These are phyloP conservation scores for Penicillium nucicola DNA, from an alignment of 495 filamentous ascomycete genomes.

Conservation along the genomic window DNA sequence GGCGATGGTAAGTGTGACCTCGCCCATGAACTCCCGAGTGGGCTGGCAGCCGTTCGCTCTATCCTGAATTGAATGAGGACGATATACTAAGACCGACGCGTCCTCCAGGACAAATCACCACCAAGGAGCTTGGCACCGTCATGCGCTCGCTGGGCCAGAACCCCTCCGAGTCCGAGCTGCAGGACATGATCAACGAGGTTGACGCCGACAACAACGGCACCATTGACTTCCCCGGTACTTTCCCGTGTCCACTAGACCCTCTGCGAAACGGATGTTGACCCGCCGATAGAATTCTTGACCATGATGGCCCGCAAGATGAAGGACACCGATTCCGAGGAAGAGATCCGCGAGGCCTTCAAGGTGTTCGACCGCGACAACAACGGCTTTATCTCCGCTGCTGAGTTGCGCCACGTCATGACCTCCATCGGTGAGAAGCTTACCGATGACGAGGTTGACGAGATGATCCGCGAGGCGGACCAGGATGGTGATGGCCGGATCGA, in stretches of 20 bases:
- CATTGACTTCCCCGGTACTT: slow-evolving; percentile 94
- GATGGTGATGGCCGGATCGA: slow-evolving; percentile 97
- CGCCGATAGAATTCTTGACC: slow-evolving; percentile 81
- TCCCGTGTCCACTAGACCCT: neutral
- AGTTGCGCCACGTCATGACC: slow-evolving; percentile 98
- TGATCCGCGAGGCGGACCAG: slow-evolving; percentile 99
- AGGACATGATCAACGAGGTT: slow-evolving; percentile 99
- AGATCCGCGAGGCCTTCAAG: slow-evolving; percentile 93
- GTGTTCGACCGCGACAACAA: slow-evolving; percentile 99
- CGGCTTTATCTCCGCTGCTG: slow-evolving; percentile 96
- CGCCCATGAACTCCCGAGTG: slow-evolving; percentile 6
- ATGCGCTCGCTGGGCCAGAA: slow-evolving; percentile 99
- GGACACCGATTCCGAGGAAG: slow-evolving; percentile 98
- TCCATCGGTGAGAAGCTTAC: slow-evolving; percentile 99
- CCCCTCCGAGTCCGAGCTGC: slow-evolving; percentile 96
- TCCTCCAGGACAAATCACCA: slow-evolving; percentile 89
- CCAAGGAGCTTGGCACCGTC: slow-evolving; percentile 97
- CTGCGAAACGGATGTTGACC: slow-evolving; percentile 6
- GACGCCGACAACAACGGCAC: slow-evolving; percentile 99
- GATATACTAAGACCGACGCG: neutral
- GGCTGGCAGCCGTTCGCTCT: neutral
- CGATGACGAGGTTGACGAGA: slow-evolving; percentile 99
- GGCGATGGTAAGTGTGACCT: slow-evolving; percentile 84
- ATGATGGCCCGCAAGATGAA: slow-evolving; percentile 99
- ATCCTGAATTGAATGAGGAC: neutral